Evolutionary conservation across 306 rosid species (phyloP).

Genomic region (Dryas octopetala): DNA sequence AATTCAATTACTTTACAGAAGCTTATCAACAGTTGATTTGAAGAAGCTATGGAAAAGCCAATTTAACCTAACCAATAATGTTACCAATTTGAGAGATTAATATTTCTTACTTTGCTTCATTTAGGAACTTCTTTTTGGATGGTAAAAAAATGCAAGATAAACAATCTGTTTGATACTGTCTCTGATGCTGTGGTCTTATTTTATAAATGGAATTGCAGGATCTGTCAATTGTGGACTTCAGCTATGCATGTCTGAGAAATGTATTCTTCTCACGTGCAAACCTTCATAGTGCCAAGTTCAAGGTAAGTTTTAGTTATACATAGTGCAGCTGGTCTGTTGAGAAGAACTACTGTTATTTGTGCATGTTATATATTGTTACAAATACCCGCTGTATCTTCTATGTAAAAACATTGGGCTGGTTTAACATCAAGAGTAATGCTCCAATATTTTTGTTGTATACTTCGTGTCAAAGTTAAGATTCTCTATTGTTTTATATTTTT

Average conservation of each 20-base stretch:
- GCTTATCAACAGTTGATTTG: conserved; percentile 7
- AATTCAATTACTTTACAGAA: background rate
- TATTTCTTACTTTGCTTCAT: background rate
- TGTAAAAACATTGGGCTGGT: background rate
- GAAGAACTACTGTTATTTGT: background rate
- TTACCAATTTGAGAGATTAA: background rate
- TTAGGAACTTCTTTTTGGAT: background rate
- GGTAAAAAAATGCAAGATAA: conserved; percentile 14
- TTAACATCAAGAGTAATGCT: background rate
- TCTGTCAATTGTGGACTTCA: conserved; percentile 79
- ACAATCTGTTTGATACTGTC: conserved; percentile 11
- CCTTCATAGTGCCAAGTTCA: conserved; percentile 87
- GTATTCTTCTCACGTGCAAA: conserved; percentile 91
- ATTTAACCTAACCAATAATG: background rate
- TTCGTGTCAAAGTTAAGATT: background rate
- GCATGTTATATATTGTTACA: background rate
- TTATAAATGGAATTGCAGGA: conserved; percentile 61
- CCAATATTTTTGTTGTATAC: background rate
- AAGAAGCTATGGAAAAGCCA: background rate
- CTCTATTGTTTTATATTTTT: background rate
- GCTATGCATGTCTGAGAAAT: conserved; percentile 86
- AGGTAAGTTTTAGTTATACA: conserved; percentile 41
- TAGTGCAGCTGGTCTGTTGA: background rate
- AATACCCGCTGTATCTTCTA: background rate
- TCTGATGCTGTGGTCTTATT: background rate